Conservation (phyloP, 768 basidiomycete genomes). For the Cystofilobasidium capitatum region DNA sequence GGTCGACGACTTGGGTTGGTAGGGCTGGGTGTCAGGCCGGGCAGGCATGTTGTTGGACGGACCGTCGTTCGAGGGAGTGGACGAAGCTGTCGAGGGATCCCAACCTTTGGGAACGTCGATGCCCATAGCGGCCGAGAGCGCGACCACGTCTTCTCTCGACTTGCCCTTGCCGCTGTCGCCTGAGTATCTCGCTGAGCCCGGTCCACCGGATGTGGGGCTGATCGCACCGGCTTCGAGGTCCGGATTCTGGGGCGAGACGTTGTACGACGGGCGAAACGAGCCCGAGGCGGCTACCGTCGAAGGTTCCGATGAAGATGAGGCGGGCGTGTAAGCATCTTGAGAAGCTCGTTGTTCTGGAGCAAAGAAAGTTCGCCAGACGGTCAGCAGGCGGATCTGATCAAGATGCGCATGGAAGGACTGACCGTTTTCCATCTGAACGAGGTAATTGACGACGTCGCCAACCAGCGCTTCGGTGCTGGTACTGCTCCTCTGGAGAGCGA, state of each 20-base stretch:
- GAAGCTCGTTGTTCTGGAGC: not conserved
- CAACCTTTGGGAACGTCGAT: too few species aligned
- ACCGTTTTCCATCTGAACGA: constrained; percentile 61
- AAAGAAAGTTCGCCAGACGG: not conserved
- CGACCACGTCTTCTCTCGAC: too few species aligned
- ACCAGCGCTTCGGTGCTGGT: constrained; percentile 76
- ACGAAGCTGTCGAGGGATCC: too few species aligned
- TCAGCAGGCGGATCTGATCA: not conserved
- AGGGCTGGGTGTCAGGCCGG: not conserved
- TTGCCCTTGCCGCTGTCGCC: too few species aligned
- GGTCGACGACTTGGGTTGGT: not conserved
- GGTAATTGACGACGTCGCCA: constrained; percentile 71
- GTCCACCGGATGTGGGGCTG: not conserved
- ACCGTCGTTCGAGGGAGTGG: too few species aligned
- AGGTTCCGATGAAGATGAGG: not conserved
- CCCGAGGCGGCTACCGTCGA: not conserved
- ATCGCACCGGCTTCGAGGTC: not conserved
- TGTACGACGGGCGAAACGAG: not conserved
- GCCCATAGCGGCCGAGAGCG: too few species aligned
- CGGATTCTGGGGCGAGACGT: not conserved
- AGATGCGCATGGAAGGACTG: constrained; percentile 31
- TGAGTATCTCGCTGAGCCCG: too few species aligned
- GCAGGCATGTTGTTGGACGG: too few species aligned
- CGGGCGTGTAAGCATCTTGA: not conserved
- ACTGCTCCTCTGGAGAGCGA: constrained; percentile 61